phyloP scores from a whole-genome alignment of 257 asterid species.

The Nicotiana obtusifolia region DNA sequence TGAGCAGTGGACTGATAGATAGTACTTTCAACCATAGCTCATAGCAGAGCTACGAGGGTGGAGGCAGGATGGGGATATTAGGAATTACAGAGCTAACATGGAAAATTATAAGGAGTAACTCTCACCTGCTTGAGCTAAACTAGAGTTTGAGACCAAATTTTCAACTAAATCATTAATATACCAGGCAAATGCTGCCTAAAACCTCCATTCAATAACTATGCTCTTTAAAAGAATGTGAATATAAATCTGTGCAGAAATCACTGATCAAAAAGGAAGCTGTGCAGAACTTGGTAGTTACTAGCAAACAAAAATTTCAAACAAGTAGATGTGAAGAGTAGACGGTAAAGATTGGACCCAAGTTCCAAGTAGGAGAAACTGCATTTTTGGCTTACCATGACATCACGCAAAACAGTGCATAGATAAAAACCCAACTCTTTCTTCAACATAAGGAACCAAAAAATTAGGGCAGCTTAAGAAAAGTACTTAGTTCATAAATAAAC shows the following conservation, averaged over 20 bases:
- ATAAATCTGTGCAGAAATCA: background rate
- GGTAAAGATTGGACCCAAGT: background rate
- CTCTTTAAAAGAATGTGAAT: background rate
- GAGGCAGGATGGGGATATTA: background rate
- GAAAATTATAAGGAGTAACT: background rate
- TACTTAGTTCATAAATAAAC: background rate
- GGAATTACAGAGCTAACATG: background rate
- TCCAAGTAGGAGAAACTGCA: background rate
- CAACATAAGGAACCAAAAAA: background rate
- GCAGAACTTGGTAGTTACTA: background rate
- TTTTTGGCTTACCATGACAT: background rate
- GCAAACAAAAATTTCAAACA: background rate
- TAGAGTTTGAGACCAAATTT: background rate
- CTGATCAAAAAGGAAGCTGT: background rate
- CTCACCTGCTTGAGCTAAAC: background rate
- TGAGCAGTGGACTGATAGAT: background rate
- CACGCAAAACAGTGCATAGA: background rate
- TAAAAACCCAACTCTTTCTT: background rate
- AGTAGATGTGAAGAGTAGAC: background rate
- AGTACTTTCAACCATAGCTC: background rate
- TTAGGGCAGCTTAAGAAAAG: background rate
- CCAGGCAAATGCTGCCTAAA: background rate
- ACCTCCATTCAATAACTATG: background rate
- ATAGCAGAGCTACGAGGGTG: background rate
- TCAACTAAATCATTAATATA: background rate